Percentiles rank a stretch among this genome's conserved stretches.
phyloP scores from a whole-genome alignment of 495 filamentous ascomycete species.

The Aspergillus egyptiacus region DNA sequence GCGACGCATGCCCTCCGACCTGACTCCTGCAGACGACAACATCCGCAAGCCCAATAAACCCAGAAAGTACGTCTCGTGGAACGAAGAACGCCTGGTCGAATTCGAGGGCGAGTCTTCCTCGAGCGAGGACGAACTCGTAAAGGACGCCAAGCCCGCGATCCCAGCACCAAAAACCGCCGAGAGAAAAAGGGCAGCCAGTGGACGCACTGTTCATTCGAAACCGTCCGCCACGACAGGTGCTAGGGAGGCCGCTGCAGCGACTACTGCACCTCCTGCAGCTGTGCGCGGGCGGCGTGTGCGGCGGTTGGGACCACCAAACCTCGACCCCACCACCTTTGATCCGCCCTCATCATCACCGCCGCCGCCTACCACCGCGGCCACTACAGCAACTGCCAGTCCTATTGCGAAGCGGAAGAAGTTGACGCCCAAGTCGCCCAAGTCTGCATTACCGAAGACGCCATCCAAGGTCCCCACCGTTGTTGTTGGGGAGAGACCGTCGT shows the following conservation, averaged over 20 bases:
- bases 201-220: conserved; percentile 26
- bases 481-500: conserved; percentile 6
- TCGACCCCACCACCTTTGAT: conserved; percentile 8
- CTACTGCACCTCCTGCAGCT: conserved; percentile 28
- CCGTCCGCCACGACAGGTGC: conserved; percentile 18
- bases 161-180: conserved; percentile 12
- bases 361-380: no score
- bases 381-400: conserved; percentile 19
- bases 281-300: conserved; percentile 34
- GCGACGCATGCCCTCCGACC: conserved; percentile 14
- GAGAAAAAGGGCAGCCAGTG: conserved; percentile 24
- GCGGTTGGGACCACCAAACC: conserved; percentile 28
- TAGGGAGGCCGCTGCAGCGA: conserved; percentile 13
- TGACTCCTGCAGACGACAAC: conserved; percentile 8
- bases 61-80: conserved; percentile 39
- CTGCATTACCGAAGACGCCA: conserved; percentile 17
- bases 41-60: conserved; percentile 2
- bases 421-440: conserved; percentile 34
- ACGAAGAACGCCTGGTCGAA: conserved; percentile 36
- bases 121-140: conserved; percentile 17
- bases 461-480: conserved; percentile 7
- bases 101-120: conserved; percentile 29
- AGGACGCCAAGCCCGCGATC: conserved; percentile 7
- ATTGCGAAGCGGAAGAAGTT: conserved; percentile 37
- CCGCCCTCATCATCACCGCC: conserved; percentile 9